These are phyloP conservation scores for Pleurotus tuber-regium DNA, from an alignment of 768 basidiomycete genomes.

Conservation along the genomic window DNA sequence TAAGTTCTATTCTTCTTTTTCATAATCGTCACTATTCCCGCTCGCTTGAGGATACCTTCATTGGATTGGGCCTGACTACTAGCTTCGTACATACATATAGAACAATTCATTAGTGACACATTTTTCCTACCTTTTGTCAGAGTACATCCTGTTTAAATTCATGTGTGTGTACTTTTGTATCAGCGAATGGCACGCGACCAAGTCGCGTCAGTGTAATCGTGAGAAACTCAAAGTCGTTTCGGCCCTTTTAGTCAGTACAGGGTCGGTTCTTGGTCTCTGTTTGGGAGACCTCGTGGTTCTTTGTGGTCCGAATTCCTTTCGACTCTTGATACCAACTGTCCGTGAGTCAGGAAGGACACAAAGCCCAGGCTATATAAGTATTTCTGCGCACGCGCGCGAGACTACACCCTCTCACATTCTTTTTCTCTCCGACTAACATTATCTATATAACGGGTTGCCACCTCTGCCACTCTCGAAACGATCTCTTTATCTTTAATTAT, in stretches of 20 bases:
- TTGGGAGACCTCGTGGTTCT: conserved; percentile 2
- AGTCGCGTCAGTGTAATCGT: background rate
- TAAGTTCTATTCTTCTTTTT: too few species aligned
- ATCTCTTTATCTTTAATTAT: background rate
- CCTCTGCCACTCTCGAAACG: background rate
- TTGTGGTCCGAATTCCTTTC: conserved; percentile 4
- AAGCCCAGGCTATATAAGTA: background rate
- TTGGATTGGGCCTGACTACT: background rate
- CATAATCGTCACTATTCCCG: too few species aligned
- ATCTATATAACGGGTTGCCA: conserved; percentile 3
- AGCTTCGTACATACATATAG: background rate
- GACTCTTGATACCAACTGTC: conserved; percentile 9
- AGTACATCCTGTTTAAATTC: too few species aligned
- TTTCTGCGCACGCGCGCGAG: background rate
- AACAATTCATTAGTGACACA: background rate
- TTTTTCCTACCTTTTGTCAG: too few species aligned
- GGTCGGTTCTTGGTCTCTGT: background rate
- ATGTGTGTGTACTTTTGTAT: too few species aligned
- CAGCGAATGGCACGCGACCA: background rate
- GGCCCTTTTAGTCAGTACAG: background rate
- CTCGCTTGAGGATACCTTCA: too few species aligned
- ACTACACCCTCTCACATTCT: conserved; percentile 4
- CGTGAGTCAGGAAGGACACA: conserved; percentile 7
- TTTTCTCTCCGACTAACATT: conserved; percentile 1
- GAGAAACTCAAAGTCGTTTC: background rate